Evolutionary conservation across 257 asterid species (phyloP).

Genomic region (Plectranthus barbatus): DNA sequence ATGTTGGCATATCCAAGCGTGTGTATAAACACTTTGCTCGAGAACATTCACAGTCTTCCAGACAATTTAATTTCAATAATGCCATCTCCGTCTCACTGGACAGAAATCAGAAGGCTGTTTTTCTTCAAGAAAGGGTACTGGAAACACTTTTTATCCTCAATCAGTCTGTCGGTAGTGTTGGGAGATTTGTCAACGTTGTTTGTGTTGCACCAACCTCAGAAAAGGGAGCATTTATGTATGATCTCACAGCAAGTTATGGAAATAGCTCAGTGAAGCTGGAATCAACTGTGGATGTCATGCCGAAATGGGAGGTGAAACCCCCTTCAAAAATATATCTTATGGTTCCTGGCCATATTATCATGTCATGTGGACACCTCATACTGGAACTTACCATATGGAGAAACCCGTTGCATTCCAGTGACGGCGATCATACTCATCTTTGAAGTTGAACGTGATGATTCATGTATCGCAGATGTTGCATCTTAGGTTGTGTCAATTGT

Average conservation of each 20-base stretch:
- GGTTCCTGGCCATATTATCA: conserved; percentile 32
- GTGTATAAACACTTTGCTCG: conserved; percentile 36
- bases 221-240: conserved; percentile 21
- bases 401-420: background rate
- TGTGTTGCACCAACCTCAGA: conserved; percentile 34
- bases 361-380: conserved; percentile 11
- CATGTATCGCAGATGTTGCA: no score
- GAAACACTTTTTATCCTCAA: conserved; percentile 35
- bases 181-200: conserved; percentile 33
- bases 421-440: background rate
- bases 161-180: conserved; percentile 25
- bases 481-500: no score
- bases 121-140: conserved; percentile 36
- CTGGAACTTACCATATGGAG: conserved; percentile 38
- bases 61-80: conserved; percentile 15
- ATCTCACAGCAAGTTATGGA: conserved; percentile 30
- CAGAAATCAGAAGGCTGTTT: conserved; percentile 11
- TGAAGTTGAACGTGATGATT: background rate
- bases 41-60: conserved; percentile 20
- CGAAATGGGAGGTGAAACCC: conserved; percentile 18
- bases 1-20: conserved; percentile 15
- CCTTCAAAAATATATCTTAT: conserved; percentile 32
- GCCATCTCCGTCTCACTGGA: conserved; percentile 22
- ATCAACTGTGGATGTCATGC: conserved; percentile 25
- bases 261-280: conserved; percentile 33